phyloP scores from a whole-genome alignment of 768 basidiomycete genomes.

The Tricholoma hemisulphureum region DNA sequence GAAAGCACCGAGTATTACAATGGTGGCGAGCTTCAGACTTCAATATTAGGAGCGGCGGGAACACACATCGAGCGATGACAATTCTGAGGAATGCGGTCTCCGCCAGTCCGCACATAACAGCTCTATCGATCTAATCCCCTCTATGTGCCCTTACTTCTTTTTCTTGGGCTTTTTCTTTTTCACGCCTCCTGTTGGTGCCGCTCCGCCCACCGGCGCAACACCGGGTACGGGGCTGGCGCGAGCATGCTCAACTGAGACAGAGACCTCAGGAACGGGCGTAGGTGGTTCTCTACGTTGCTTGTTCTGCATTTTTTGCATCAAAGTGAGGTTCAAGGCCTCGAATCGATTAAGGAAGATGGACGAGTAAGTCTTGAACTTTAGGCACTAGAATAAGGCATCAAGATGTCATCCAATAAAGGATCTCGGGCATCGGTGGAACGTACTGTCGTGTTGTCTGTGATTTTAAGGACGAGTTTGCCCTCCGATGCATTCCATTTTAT shows the following conservation, averaged over 20 bases:
- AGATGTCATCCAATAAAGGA: background rate
- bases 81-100: background rate
- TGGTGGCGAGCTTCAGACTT: background rate
- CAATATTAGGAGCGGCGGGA: slow-evolving; percentile 1
- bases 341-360: slow-evolving; percentile 96
- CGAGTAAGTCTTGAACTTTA: slow-evolving; percentile 95
- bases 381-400: slow-evolving; percentile 54
- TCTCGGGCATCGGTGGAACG: slow-evolving; percentile 28
- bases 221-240: slow-evolving; percentile 28
- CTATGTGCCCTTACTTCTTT: slow-evolving; percentile 46
- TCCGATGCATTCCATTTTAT: slow-evolving; percentile 89
- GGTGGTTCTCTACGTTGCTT: slow-evolving; percentile 37
- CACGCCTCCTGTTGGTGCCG: slow-evolving; percentile 53
- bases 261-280: slow-evolving; percentile 18
- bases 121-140: background rate
- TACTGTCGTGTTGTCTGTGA: slow-evolving; percentile 89
- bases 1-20: background rate
- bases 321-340: slow-evolving; percentile 82
- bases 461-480: slow-evolving; percentile 87
- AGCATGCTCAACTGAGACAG: slow-evolving; percentile 22
- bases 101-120: background rate
- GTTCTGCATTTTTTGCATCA: slow-evolving; percentile 88
- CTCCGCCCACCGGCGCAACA: slow-evolving; percentile 24
- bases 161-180: slow-evolving; percentile 87
- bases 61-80: slow-evolving; percentile 10